Evolutionary conservation across 2,329 filamentous ascomycete genomes (phyloP), one percentile per base, ranked within the genome.

Genomic region (Fusarium sp.): DNA sequence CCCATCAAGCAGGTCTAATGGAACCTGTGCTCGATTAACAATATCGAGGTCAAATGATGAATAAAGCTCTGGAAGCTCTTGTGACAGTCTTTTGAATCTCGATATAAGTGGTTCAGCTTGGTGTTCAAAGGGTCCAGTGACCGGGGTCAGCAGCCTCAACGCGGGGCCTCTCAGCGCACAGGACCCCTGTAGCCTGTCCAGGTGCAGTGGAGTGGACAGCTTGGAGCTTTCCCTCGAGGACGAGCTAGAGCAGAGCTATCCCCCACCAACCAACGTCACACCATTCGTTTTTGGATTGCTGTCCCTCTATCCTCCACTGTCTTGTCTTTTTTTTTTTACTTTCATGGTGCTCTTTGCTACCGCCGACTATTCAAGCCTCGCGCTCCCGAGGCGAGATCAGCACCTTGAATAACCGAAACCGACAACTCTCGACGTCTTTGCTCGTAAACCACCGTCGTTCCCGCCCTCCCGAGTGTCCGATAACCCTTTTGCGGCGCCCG

Each of bases 231-330:
- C 23, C 23, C 59, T 62, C 39, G 31, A 18, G 30, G 57, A 36
- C 27, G 23, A 59, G 60, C 66, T 70, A 70, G 68, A 50, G 55
- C 50, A 40, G 39, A 55, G 52, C 56, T 64, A 43, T 61, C 64
- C 67, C 64, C 68, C 68, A 65, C 68, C 56, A 71, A 47, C 37
- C 52, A 56, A 71, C 68, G 68, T 72, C 65, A 71, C 68, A 60
- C 56, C 57, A 58, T 65, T 55, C 41, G 37, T 56, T 66, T 47
- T 52, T 55, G 23, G 23, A 23, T 23, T 23, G 23, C 23, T 23
- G 23, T 23, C 23, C 23, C 23, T 23, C 23, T 23, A 23, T 23
- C 23, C 23, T 36, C 44, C 39, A 41, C 43, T 36, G 46, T 5
- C 23, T 23, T 59, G 27, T 51, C 47, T 59, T 41, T 13, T 37